Evolutionary conservation across 768 basidiomycete genomes (phyloP).

Genomic region (Podaxis sp.): DNA sequence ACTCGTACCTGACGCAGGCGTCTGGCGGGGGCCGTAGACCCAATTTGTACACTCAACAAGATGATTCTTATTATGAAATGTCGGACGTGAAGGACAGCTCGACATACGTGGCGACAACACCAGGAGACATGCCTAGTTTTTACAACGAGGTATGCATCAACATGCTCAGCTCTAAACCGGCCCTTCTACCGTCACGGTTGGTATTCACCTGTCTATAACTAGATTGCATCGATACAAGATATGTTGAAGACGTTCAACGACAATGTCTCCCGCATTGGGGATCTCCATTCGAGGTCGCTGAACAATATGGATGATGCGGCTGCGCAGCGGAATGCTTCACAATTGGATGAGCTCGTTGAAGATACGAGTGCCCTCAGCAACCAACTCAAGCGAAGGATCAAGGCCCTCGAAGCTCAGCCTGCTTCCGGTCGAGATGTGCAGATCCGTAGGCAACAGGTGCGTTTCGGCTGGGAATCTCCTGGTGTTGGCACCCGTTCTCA

Average conservation of each 20-base stretch:
- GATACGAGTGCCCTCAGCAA: constrained; percentile 70
- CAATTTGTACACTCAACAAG: constrained; percentile 69
- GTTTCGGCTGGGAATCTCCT: constrained; percentile 6
- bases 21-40: constrained; percentile 43
- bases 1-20: constrained; percentile 67
- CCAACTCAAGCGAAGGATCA: constrained; percentile 67
- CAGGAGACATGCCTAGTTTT: constrained; percentile 66
- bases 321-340: constrained; percentile 52
- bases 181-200: neutral
- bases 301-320: constrained; percentile 72
- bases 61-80: constrained; percentile 68
- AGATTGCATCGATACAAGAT: constrained; percentile 80
- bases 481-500: neutral
- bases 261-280: constrained; percentile 64
- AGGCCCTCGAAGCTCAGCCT: constrained; percentile 64
- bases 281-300: constrained; percentile 70
- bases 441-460: constrained; percentile 74
- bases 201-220: neutral
- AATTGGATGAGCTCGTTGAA: constrained; percentile 64
- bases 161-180: neutral
- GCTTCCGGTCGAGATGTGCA: constrained; percentile 65
- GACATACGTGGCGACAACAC: constrained; percentile 36
- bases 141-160: constrained; percentile 59
- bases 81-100: constrained; percentile 59
- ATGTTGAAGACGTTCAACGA: constrained; percentile 60